Percentiles rank a stretch among this genome's conserved stretches.
phyloP scores from a whole-genome alignment of 306 rosid genomes.

The Luffa aegyptiaca region DNA sequence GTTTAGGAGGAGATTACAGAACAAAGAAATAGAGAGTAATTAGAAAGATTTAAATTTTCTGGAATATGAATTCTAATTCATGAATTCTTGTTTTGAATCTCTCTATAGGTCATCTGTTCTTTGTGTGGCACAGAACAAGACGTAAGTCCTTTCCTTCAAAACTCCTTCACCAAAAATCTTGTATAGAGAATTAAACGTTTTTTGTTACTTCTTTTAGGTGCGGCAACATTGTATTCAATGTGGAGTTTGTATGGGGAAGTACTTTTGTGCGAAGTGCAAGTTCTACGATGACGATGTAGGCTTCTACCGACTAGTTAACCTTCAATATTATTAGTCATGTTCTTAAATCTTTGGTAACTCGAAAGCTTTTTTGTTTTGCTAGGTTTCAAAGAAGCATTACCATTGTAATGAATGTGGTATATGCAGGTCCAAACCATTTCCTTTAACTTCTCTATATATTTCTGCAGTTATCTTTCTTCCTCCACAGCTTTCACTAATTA shows the following conservation, averaged over 20 bases:
- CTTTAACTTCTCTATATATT: background rate
- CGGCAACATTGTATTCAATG: conserved; percentile 62
- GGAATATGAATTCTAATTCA: background rate
- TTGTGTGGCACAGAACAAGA: conserved; percentile 73
- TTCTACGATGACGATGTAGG: conserved; percentile 71
- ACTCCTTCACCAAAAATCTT: background rate
- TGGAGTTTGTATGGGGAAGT: conserved; percentile 74
- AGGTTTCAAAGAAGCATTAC: conserved; percentile 57
- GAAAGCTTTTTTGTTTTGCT: background rate
- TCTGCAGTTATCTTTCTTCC: background rate
- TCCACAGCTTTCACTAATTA: no score
- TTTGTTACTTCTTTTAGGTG: conserved; percentile 38
- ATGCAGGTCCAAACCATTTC: conserved; percentile 54
- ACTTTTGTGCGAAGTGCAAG: conserved; percentile 71
- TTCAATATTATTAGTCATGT: background rate
- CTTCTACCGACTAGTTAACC: background rate
- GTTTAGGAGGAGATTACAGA: background rate
- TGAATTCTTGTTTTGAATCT: background rate
- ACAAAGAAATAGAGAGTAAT: background rate
- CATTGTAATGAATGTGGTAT: conserved; percentile 80
- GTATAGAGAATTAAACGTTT: conserved; percentile 6
- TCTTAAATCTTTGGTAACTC: background rate
- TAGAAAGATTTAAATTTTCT: background rate
- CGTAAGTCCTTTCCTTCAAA: conserved; percentile 25
- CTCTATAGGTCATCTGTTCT: conserved; percentile 63